phyloP scores from a whole-genome alignment of 352 stramenopile genomes.

The Pythium apleroticum region DNA sequence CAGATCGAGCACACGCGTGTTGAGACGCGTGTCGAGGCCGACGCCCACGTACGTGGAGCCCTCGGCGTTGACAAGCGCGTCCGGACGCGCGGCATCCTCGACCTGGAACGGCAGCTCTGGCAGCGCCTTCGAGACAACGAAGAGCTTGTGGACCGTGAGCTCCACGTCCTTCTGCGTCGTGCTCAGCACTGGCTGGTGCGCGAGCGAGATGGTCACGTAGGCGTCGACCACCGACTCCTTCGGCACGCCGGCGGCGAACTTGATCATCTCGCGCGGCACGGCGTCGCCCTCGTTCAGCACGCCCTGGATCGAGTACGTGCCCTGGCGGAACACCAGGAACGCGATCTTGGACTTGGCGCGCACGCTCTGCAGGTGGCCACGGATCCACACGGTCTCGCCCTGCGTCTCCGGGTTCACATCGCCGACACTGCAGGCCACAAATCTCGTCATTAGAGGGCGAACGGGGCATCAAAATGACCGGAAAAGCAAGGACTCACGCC shows the following conservation, averaged over 20 bases:
- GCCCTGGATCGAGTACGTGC: conserved; percentile 95
- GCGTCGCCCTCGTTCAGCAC: conserved; percentile 87
- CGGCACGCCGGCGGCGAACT: conserved; percentile 93
- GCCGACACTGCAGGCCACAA: conserved; percentile 34
- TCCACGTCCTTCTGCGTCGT: conserved; percentile 96
- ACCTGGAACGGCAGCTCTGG: conserved; percentile 93
- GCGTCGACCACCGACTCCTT: conserved; percentile 98
- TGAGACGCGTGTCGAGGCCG: conserved; percentile 92
- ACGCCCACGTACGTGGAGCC: conserved; percentile 87
- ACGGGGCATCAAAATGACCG: conserved; percentile 26
- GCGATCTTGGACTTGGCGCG: conserved; percentile 92
- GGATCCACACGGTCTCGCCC: conserved; percentile 93
- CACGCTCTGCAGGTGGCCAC: conserved; percentile 94
- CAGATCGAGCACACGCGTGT: conserved; percentile 96
- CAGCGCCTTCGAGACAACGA: conserved; percentile 94
- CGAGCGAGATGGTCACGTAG: conserved; percentile 89
- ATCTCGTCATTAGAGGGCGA: neutral
- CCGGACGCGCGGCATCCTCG: conserved; percentile 93
- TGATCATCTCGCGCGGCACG: conserved; percentile 95
- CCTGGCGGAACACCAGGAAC: conserved; percentile 97
- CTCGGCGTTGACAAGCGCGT: conserved; percentile 81
- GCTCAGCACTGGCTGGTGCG: conserved; percentile 89
- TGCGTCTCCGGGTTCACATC: conserved; percentile 78
- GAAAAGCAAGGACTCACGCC: conserved; percentile 39
- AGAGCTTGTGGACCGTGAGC: conserved; percentile 93